Evolutionary conservation across 2,329 filamentous ascomycete genomes (phyloP), one percentile per base, ranked within the genome.

Genomic region (Cephalotrichum gorgonifer): DNA sequence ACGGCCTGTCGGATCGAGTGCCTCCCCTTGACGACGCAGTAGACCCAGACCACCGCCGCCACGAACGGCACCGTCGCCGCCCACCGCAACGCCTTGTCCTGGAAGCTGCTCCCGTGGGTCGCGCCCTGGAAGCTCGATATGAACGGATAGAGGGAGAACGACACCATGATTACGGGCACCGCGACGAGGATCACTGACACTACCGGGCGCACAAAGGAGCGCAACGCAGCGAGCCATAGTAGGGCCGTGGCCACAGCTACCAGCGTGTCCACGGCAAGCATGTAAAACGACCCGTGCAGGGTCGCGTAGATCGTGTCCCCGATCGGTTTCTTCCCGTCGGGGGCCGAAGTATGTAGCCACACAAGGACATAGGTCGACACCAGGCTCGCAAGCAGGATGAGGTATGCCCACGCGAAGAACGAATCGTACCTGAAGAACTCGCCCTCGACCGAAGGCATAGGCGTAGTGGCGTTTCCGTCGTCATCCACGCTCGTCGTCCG

Each of bases 291-390:
- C 46, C 83, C 81, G 57, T 86, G 84, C 31, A 98, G 70, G 4
- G 88, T 89, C 14, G 86, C 88, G 65, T 98, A 98, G 51, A 98
- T 88, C 1, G 91, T 96, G 64, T 98, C 93, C 14, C 90, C 91
- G 50, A 94, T 78, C 1, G 85, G 84, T 52, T 77, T 76, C 60
- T 86, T 86, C 49, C 74, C 74, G 23, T 53, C 51, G 48, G 86
- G 84, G 1, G 83, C 71, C 17, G 86, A 81, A 2, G 91, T 97
- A 61, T 97, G 88, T 38, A 98, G 75, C 72, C 86, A 94, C 23
- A 95, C 85, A 14, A 98, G 75, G 54, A 95, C 82, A 58, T 89
- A 94, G 1, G 89, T 91, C 12, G 91, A 86, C 58, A 97, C 79
- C 60, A 97, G 78, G 35, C 85, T 85, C 43, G 87, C 89, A 48